These are phyloP conservation scores for Zygosaccharomyces pseudobailii DNA, from an alignment of 1,139 yeast species.

Conservation along the genomic window DNA sequence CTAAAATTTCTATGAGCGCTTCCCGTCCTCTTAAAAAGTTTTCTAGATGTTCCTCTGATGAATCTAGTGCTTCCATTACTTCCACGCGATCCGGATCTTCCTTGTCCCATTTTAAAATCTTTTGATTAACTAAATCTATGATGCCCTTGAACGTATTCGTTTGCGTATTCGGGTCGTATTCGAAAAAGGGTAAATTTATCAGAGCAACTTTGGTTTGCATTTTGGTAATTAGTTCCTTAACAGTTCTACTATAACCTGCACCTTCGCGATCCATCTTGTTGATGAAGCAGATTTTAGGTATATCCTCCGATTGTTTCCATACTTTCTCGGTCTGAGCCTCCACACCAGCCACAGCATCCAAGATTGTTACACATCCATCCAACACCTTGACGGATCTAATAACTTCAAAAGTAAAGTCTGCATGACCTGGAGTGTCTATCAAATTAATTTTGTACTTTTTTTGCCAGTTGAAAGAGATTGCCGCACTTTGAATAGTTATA, in stretches of 20 bases:
- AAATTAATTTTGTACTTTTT: slow-evolving; percentile 68
- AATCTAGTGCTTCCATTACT: slow-evolving; percentile 17
- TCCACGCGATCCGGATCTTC: slow-evolving; percentile 37
- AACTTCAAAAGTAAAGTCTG: slow-evolving; percentile 95
- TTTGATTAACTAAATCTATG: slow-evolving; percentile 69
- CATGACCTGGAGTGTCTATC: slow-evolving; percentile 98
- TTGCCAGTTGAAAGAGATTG: slow-evolving; percentile 83
- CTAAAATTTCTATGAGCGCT: slow-evolving; percentile 74
- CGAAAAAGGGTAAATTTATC: slow-evolving; percentile 74
- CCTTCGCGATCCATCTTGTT: slow-evolving; percentile 97
- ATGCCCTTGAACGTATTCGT: slow-evolving; percentile 69
- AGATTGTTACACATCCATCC: slow-evolving; percentile 88
- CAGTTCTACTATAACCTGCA: slow-evolving; percentile 89
- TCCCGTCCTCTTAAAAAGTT: slow-evolving; percentile 60
- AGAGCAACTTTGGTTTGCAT: slow-evolving; percentile 70
- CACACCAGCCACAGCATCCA: slow-evolving; percentile 97
- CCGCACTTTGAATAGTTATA: slow-evolving; percentile 94
- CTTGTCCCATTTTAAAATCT: slow-evolving; percentile 59
- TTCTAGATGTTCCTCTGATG: slow-evolving; percentile 38
- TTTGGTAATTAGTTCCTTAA: slow-evolving; percentile 75
- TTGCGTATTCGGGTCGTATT: slow-evolving; percentile 32
- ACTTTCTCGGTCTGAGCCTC: slow-evolving; percentile 98
- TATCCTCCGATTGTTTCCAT: slow-evolving; percentile 77
- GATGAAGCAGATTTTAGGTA: slow-evolving; percentile 75
- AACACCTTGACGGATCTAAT: slow-evolving; percentile 81